Base-by-base conservation (phyloP, 2,329 filamentous ascomycete genomes). In the Diaporthe vaccinii region DNA sequence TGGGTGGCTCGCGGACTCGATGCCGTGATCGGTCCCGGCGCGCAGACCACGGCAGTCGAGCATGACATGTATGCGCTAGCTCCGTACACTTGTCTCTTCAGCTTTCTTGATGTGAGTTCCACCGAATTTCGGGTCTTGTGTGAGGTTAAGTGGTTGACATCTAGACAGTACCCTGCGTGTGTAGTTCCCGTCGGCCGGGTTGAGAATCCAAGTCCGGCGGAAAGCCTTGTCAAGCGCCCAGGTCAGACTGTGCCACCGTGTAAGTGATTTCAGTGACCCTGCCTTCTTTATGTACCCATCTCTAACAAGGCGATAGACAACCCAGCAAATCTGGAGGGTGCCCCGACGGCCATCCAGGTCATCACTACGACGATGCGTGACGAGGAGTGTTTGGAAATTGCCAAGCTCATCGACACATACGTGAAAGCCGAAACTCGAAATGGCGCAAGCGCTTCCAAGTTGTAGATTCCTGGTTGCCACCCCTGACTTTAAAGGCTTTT, bases 341-440 rank as follows among this genome's bases (percentile, higher is more conserved):
- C 75, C 4, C 77, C 77, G 4, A 75, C 72, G 9, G 61, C 77
- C 15, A 65, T 78, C 6, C 77, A 78, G 51, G 31, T 78, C 2
- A 74, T 75, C 28, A 78, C 77, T 2, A 77, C 69, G 8, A 51
- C 55, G 22, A 77, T 78, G 77, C 75, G 77, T 7, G 75, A 78
- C 31, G 77, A 78, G 22, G 76, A 78, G 49, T 78, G 76, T 57
- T 55, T 78, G 28, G 76, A 72, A 1, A 69, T 78, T 44, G 76
- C 75, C 10, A 74, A 57, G 36, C 65, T 78, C 9, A 59, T 78
- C 34, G 75, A 77, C 46, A 55, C 49, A 9, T 77, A 74, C 49
- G 15, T 74, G 34, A 72, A 71, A 9, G 1, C 34, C 7, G 55
- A 22, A 31, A 41, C n/a, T 12, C 17, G 55, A 4, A 49, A n/a